These are phyloP conservation scores for Lepidium campestre DNA, from an alignment of 441 rosid species.

Conservation along the genomic window DNA sequence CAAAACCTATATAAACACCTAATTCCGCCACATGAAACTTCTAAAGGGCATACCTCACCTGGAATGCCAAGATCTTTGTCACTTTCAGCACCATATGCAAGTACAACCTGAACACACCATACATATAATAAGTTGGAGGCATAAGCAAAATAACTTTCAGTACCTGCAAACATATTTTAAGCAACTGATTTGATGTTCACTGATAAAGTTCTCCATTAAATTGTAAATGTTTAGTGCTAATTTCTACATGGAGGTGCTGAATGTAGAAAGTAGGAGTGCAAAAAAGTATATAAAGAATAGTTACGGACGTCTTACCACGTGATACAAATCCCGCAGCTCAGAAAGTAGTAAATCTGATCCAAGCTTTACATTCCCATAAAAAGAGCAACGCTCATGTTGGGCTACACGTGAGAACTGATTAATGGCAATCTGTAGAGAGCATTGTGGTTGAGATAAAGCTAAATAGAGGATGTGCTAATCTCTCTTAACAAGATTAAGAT, in stretches of 20 bases:
- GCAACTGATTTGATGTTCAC: not conserved
- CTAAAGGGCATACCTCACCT: constrained; percentile 58
- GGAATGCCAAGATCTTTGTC: constrained; percentile 77
- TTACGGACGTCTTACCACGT: constrained; percentile 38
- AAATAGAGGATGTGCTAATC: constrained; percentile 28
- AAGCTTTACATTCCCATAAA: constrained; percentile 68
- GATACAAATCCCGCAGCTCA: constrained; percentile 77
- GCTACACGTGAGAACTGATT: constrained; percentile 84
- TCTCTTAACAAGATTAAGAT: not conserved
- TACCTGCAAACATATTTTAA: not conserved
- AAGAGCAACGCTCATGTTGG: constrained; percentile 57
- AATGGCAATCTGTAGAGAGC: constrained; percentile 67
- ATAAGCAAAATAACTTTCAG: not conserved
- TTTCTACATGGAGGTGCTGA: not conserved
- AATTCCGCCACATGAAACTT: not conserved
- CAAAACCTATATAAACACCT: not conserved
- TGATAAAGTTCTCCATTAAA: not conserved
- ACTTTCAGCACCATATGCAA: constrained; percentile 94
- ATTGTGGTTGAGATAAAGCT: constrained; percentile 42
- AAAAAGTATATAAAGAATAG: not conserved
- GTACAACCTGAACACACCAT: constrained; percentile 60
- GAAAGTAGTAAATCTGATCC: constrained; percentile 61
- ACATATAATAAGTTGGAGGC: not conserved
- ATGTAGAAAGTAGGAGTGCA: not conserved
- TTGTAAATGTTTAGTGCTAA: not conserved